Evolutionary conservation across 1,284 basidiomycete genomes (phyloP).

Genomic region (Cystobasidium slooffiae): DNA sequence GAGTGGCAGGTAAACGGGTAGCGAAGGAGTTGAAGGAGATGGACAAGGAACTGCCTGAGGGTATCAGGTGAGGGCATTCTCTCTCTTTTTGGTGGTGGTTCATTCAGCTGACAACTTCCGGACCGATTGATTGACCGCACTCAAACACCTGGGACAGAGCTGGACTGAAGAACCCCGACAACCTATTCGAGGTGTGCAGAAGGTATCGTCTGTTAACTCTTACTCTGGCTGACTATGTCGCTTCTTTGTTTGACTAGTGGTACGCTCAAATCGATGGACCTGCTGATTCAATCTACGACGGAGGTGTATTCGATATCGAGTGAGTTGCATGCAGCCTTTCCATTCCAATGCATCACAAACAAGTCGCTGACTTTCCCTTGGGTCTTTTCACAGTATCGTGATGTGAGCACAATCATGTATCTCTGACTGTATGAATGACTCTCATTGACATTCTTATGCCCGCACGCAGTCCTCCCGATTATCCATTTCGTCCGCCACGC

Average conservation of each 20-base stretch:
- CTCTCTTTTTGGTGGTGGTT: background rate
- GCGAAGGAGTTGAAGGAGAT: slow-evolving; percentile 40
- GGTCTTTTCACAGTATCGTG: slow-evolving; percentile 62
- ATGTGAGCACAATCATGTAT: background rate
- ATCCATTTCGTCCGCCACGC: slow-evolving; percentile 99
- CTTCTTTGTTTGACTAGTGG: slow-evolving; percentile 14
- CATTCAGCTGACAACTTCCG: background rate
- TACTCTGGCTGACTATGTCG: background rate
- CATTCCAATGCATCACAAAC: background rate
- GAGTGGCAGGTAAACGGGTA: slow-evolving; percentile 31
- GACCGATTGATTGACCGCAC: background rate
- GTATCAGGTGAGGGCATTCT: slow-evolving; percentile 18
- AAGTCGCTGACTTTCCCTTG: background rate
- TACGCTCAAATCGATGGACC: slow-evolving; percentile 43
- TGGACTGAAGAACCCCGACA: slow-evolving; percentile 41
- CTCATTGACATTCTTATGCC: background rate
- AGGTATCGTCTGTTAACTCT: background rate
- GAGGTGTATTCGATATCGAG: slow-evolving; percentile 75
- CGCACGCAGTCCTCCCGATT: slow-evolving; percentile 84
- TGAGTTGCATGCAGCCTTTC: background rate
- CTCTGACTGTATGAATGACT: background rate
- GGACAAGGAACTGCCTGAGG: slow-evolving; percentile 40
- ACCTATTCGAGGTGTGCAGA: slow-evolving; percentile 40
- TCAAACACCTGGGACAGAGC: slow-evolving; percentile 11
- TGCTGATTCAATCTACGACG: slow-evolving; percentile 81